Percentiles rank a stretch among this genome's conserved stretches.
Evolutionary conservation across 805 yeast genomes (phyloP).

Genomic region (Lipomyces chichibuensis): DNA sequence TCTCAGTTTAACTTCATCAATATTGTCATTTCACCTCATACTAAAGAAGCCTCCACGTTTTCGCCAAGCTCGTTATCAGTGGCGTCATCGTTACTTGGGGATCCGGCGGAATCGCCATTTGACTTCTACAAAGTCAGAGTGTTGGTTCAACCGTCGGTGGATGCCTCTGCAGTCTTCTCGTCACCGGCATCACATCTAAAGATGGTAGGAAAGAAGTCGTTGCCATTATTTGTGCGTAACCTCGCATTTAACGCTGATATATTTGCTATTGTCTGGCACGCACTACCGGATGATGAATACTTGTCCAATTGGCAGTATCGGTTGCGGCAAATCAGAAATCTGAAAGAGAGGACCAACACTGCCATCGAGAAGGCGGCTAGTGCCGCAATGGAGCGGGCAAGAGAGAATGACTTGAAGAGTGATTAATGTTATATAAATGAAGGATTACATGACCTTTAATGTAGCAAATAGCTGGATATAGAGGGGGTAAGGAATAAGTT

Average conservation of each 20-base stretch:
- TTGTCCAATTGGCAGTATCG: conserved; percentile 71
- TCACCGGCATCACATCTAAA: conserved; percentile 78
- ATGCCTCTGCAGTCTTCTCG: conserved; percentile 20
- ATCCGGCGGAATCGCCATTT: conserved; percentile 8
- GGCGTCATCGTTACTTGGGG: conserved; percentile 21
- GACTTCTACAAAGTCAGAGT: conserved; percentile 32
- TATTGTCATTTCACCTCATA: conserved; percentile 72
- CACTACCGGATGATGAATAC: conserved; percentile 52
- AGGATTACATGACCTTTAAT: background rate
- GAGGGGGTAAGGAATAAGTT: background rate
- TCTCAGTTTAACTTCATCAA: conserved; percentile 84
- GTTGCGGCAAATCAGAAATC: conserved; percentile 54
- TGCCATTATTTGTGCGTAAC: conserved; percentile 68
- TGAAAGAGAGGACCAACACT: conserved; percentile 43
- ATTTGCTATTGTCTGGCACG: conserved; percentile 77
- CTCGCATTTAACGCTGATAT: conserved; percentile 66
- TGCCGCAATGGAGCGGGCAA: background rate
- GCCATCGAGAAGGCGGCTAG: conserved; percentile 7
- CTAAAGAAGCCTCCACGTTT: conserved; percentile 40
- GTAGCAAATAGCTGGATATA: background rate
- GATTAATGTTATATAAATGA: background rate
- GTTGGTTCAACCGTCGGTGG: conserved; percentile 17
- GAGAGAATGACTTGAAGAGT: background rate
- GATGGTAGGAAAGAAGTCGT: conserved; percentile 60
- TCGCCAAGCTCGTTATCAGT: conserved; percentile 22